These are phyloP conservation scores for Mortierella sp. DNA, from an alignment of 371 early-diverging fungal species.

Conservation along the genomic window DNA sequence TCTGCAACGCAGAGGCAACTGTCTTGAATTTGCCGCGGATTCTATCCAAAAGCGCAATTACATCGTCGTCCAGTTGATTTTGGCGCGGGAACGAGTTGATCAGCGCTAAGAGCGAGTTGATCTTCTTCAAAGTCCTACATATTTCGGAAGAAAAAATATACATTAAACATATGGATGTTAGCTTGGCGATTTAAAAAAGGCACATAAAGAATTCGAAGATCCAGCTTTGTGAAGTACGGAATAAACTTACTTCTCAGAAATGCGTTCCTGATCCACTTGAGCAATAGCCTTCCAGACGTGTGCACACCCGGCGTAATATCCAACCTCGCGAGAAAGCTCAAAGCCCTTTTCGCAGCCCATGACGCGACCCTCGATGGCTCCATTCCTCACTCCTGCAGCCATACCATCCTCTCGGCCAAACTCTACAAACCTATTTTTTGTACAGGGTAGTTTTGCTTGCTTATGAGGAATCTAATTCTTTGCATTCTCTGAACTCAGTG, in stretches of 20 bases:
- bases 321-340: constrained; percentile 76
- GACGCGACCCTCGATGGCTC: constrained; percentile 77
- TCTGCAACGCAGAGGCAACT: constrained; percentile 64
- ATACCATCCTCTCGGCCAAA: constrained; percentile 75
- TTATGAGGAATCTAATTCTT: too few species aligned
- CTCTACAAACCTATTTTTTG: constrained; percentile 69
- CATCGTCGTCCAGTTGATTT: constrained; percentile 68
- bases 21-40: constrained; percentile 73
- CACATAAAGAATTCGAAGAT: too few species aligned
- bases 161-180: too few species aligned
- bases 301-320: constrained; percentile 78
- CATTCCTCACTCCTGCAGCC: constrained; percentile 69
- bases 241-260: constrained; percentile 62
- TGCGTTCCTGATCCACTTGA: constrained; percentile 54
- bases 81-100: constrained; percentile 65
- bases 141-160: too few species aligned
- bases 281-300: constrained; percentile 69
- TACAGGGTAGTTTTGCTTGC: neutral
- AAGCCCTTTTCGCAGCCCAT: constrained; percentile 81
- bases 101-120: constrained; percentile 59
- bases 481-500: too few species aligned
- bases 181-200: too few species aligned
- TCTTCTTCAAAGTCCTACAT: constrained; percentile 58
- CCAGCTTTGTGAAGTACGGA: too few species aligned
- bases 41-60: constrained; percentile 65